These are phyloP conservation scores for barrel medic (Medicago truncatula) DNA, from an alignment of 306 rosid species.

Conservation along the genomic window DNA sequence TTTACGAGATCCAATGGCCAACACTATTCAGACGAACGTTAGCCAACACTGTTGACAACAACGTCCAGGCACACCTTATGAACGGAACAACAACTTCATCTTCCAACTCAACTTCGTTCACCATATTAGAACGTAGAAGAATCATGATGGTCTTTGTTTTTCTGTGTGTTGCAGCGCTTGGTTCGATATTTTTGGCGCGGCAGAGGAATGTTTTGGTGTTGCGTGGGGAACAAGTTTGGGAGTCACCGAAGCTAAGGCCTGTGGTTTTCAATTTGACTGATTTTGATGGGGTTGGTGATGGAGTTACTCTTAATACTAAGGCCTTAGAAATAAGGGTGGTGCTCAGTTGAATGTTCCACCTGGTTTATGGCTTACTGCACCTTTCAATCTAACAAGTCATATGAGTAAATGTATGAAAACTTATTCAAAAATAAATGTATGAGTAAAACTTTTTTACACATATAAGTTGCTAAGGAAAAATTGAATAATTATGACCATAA, in stretches of 20 bases:
- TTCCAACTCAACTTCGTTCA: no score
- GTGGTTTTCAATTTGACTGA: conserved; percentile 75
- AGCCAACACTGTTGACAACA: no score
- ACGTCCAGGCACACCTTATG: no score
- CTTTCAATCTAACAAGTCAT: conserved; percentile 90
- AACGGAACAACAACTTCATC: no score
- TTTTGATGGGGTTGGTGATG: conserved; percentile 91
- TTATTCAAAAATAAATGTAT: no score
- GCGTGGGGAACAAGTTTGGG: conserved; percentile 39
- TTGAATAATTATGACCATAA: no score
- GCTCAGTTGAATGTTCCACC: conserved; percentile 90
- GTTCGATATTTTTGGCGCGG: conserved; percentile 65
- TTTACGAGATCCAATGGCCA: no score
- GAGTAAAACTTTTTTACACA: no score
- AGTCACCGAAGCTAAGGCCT: conserved; percentile 68
- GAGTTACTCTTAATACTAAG: conserved; percentile 68
- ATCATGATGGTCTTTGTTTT: conserved; percentile 45
- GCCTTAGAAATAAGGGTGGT: conserved; percentile 80
- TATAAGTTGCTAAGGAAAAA: no score
- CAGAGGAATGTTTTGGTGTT: conserved; percentile 57
- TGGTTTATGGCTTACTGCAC: conserved; percentile 94
- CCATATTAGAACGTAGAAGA: no score
- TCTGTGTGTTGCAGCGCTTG: conserved; percentile 68
- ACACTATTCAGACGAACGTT: no score
- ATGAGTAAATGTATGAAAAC: no score